phyloP scores from a whole-genome alignment of 2,329 filamentous ascomycete species.

The Alternaria incomplexa region DNA sequence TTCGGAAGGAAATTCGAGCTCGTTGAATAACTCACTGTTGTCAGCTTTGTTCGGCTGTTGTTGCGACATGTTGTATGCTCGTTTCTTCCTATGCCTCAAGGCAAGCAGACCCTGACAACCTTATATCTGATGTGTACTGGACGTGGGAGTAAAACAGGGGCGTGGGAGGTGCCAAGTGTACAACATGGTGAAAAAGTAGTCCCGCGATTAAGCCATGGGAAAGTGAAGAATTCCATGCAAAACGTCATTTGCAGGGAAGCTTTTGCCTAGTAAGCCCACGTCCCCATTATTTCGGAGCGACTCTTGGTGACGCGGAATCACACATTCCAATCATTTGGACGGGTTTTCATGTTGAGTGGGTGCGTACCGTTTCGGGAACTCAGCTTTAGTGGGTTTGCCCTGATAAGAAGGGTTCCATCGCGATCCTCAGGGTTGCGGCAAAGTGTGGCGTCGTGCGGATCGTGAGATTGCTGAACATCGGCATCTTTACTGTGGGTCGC shows the following conservation, averaged over 20 bases:
- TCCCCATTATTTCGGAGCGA: slow-evolving; percentile 1
- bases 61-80: slow-evolving; percentile 14
- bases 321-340: not conserved
- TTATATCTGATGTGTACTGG: not conserved
- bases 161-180: not conserved
- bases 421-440: slow-evolving; percentile 4
- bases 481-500: not conserved
- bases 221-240: slow-evolving; percentile 30
- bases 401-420: slow-evolving; percentile 4
- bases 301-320: not conserved
- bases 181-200: not conserved
- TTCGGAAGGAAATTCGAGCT: not conserved
- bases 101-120: not conserved
- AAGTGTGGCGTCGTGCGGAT: slow-evolving; percentile 9
- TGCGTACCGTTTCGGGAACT: not conserved
- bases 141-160: not conserved
- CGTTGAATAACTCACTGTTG: slow-evolving; percentile 1
- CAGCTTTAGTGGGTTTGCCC: not conserved
- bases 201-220: slow-evolving; percentile 14
- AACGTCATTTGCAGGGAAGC: slow-evolving; percentile 26
- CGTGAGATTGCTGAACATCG: slow-evolving; percentile 7
- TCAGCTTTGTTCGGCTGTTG: slow-evolving; percentile 4
- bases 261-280: slow-evolving; percentile 16
- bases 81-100: not conserved
- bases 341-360: slow-evolving; percentile 3